Base-by-base conservation (phyloP, 768 basidiomycete species). In the Chalciporus chontae region DNA sequence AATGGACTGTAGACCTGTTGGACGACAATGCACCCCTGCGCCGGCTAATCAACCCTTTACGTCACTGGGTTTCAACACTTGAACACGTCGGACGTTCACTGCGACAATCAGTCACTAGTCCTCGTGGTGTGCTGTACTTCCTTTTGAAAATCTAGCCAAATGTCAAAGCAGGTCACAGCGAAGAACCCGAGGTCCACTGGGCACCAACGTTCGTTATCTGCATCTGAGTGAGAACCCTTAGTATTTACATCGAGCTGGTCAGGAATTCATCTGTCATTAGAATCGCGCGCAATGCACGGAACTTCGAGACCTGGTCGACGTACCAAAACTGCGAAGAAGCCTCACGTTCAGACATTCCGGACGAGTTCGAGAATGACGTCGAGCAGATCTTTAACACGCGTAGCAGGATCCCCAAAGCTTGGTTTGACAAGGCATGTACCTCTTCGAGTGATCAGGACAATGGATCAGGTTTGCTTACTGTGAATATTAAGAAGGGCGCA, bases 251-350 rank as follows among this genome's bases (percentile, higher is more conserved):
- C 18, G 17, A 41, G 43, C 37, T 40, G 17, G 21, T 31, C 29
- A 26, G 8, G 26, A 8, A 24, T 50, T 53, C 17, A 62, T 17
- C 11, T 53, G 42, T 26, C 48, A 21, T 36, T 44, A 79, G 78
- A 54, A 78, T 81, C 50, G 77, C 79, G 21, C 71, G 71, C 23
- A 78, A 77, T 64, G 53, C 70, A 18, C 69, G 68, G 42, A 66
- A 68, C 53, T 81, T 79, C 46, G 80, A 81, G 52, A 74, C 69
- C 5, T 81, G 80, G 79, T 67, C 72, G 7, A 66, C 70, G 1
- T 68, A 74, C 56, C 77, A 81, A 53, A 60, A 70, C 37, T 76
- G 75, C 53, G 77, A 78, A 55, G 75, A 78, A 50, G 78, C 73
- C 5, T 72, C 74, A 0, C 73, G 69, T 55, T 57, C 67, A 10